Percentiles rank a stretch among this genome's conserved stretches.
Conservation (phyloP, 2,329 filamentous ascomycete genomes). For the Colletotrichum siamense region DNA sequence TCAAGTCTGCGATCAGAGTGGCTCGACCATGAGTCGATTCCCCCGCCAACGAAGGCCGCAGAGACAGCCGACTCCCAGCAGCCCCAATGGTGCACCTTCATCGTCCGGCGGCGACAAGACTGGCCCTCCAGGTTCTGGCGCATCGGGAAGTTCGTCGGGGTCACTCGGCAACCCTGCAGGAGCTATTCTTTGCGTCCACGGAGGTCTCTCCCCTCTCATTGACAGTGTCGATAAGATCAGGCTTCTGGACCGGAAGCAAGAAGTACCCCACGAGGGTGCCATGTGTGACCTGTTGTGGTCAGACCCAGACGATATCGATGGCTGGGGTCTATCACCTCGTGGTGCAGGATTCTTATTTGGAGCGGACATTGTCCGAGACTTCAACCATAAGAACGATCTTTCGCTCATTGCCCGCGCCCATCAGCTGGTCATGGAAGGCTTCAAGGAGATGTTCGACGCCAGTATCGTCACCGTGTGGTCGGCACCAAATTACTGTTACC, state of each 20-base stretch:
- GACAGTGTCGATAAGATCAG: constrained; percentile 96
- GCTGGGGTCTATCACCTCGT: constrained; percentile 92
- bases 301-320: constrained; percentile 96
- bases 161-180: constrained; percentile 74
- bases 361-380: constrained; percentile 91
- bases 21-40: constrained; percentile 78
- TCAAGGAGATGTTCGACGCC: constrained; percentile 98
- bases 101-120: constrained; percentile 50
- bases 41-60: constrained; percentile 45
- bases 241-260: constrained; percentile 93
- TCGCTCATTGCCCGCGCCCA: constrained; percentile 92
- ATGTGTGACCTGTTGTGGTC: constrained; percentile 99
- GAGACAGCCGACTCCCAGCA: constrained; percentile 29
- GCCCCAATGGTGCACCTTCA: constrained; percentile 30
- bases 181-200: constrained; percentile 94
- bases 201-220: constrained; percentile 88
- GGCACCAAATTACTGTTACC: constrained; percentile 95
- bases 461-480: constrained; percentile 99
- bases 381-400: constrained; percentile 94
- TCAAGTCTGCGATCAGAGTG: constrained; percentile 87
- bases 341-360: constrained; percentile 97
- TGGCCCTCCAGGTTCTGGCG: constrained; percentile 81
- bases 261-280: constrained; percentile 96
- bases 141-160: constrained; percentile 71
- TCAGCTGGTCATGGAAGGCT: constrained; percentile 98